Base-by-base conservation (phyloP, 148 eudicot genomes). In the Silene uniflora region DNA sequence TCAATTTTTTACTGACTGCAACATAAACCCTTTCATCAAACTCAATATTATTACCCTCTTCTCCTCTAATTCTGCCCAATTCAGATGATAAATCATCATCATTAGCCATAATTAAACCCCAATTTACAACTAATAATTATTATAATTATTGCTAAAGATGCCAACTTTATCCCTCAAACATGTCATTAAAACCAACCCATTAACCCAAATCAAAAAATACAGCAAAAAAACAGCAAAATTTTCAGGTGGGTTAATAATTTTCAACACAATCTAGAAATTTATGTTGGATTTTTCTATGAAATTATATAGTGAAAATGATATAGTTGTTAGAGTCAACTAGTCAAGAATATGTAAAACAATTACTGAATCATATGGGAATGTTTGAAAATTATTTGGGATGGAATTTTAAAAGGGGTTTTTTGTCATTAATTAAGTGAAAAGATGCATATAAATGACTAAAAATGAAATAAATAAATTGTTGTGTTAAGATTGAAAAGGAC, bases 1-100 rank as follows among this genome's bases (percentile, higher is more conserved):
- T 84, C 32, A 74, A 71, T 25, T 81, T 78, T 69, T 81, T 81
- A 69, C 80, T 69, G 23, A 84, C 87, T 78, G 87, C 87, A 58
- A 84, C 80, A 76, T 75, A 84, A 3, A 93, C 68, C 62, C 76
- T 81, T 19, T 81, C 83, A 76, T 76, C 44, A 54, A 32, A 17
- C 58, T 62, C 60, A 62, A 62, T 56, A 61, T 14, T 25, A 71
- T 0, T 39, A 17, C 24, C 24, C 23, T 39, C 64, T 44, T 25
- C 68, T 58, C 71, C 73, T 54, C 44, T 66, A 44, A 7, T 0
- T 25, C 23, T 67, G 58, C 46, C 75, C 46, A 71, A 75, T 55
- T 25, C 47, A 67, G 32, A 16, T 32, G 18, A 32, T 22, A 21
- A 19, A 8, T 64, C 44, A 58, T 64, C 44, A 58, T 18, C 61